phyloP scores from a whole-genome alignment of 805 yeast genomes.

The Candida ponderosae region DNA sequence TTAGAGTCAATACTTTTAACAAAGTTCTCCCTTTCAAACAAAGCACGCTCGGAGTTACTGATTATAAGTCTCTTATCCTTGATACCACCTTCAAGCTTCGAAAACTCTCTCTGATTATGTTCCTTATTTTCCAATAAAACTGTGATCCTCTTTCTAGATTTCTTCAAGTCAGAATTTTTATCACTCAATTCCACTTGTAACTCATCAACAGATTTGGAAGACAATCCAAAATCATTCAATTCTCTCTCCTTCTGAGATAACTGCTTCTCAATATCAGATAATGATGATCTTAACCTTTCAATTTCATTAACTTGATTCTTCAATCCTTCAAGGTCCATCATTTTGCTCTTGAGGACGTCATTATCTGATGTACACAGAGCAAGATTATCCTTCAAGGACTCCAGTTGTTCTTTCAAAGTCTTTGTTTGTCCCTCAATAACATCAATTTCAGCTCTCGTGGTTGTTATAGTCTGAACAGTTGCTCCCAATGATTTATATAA shows the following conservation, averaged over 20 bases:
- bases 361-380: slow-evolving; percentile 3
- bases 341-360: neutral
- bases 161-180: slow-evolving; percentile 31
- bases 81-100: slow-evolving; percentile 37
- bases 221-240: slow-evolving; percentile 28
- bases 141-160: slow-evolving; percentile 26
- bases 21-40: slow-evolving; percentile 37
- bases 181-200: slow-evolving; percentile 36
- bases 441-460: slow-evolving; percentile 6
- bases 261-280: slow-evolving; percentile 20
- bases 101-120: slow-evolving; percentile 31
- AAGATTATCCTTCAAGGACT: slow-evolving; percentile 10
- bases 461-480: slow-evolving; percentile 17
- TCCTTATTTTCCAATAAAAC: slow-evolving; percentile 36
- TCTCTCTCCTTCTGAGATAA: slow-evolving; percentile 24
- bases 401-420: slow-evolving; percentile 6
- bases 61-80: slow-evolving; percentile 47
- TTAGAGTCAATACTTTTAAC: slow-evolving; percentile 29
- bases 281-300: slow-evolving; percentile 24
- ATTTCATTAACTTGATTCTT: slow-evolving; percentile 28
- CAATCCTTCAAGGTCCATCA: slow-evolving; percentile 7
- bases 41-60: slow-evolving; percentile 43
- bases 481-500: slow-evolving; percentile 19
- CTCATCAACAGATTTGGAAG: slow-evolving; percentile 32
- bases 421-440: slow-evolving; percentile 9